Percentiles rank a stretch among this genome's conserved stretches.
phyloP scores from a whole-genome alignment of 2,329 filamentous ascomycete species.

The Helicocarpus griseus region DNA sequence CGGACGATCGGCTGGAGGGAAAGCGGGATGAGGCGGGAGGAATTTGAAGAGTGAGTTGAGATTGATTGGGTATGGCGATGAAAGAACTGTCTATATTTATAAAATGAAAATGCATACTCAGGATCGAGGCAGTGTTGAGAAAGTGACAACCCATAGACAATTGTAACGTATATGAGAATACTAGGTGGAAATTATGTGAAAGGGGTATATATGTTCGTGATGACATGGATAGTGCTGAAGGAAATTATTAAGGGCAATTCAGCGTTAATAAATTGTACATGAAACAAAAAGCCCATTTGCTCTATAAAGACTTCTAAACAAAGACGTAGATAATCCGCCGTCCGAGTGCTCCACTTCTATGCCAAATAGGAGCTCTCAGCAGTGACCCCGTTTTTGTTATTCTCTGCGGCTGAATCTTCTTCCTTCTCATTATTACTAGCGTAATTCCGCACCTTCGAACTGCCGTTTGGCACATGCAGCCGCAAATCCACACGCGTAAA shows the following conservation, averaged over 20 bases:
- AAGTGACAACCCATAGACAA: not conserved
- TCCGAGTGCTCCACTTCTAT: too few relatives aligned
- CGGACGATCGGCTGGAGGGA: not conserved
- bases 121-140: not conserved
- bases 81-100: not conserved
- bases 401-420: not conserved
- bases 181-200: not conserved
- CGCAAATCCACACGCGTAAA: constrained; percentile 61
- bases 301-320: too few relatives aligned
- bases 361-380: not conserved
- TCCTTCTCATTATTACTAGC: not conserved
- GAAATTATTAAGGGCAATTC: too few relatives aligned
- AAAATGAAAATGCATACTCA: not conserved
- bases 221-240: not conserved
- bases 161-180: not conserved
- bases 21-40: not conserved
- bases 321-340: too few relatives aligned
- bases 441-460: constrained; percentile 21
- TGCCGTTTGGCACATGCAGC: constrained; percentile 66
- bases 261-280: too few relatives aligned
- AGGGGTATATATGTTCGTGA: not conserved
- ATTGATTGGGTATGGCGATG: too few relatives aligned
- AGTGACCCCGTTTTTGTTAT: not conserved
- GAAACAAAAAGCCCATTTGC: too few relatives aligned
- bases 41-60: not conserved